Evolutionary conservation across 768 basidiomycete genomes (phyloP), one percentile per base, ranked within the genome.

Genomic region (Rubroboletus pulcherrimus): DNA sequence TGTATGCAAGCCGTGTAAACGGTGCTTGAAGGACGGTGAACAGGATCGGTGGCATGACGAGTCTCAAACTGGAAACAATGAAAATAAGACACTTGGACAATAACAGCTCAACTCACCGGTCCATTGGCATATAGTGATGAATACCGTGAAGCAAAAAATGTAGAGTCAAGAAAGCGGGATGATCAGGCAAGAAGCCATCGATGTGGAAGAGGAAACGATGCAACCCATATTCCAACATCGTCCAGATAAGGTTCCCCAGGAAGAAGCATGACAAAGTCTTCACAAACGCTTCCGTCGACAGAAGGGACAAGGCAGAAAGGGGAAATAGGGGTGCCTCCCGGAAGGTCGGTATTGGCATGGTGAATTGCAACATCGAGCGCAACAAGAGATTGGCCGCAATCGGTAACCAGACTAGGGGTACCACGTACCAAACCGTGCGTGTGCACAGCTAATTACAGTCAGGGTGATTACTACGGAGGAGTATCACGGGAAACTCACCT

Each of bases 201-300:
- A 99, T 75, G 72, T 99, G 97, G 84, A 99, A 99, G 48, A 99
- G 75, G 83, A 98, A 98, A 40, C 97, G 87, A 73, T 99, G 97
- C 65, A 99, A 75, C 12, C 78, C 75, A 69, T 98, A 99, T 73
- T 98, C 97, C 70, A 97, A 74, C 55, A 97, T 69, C 0, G 97
- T 98, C 96, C 96, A 99, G 53, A 96, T 78, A 48, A 97, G 33
- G 69, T 92, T 94, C 6, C 97, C 97, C 40, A 84, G 49, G 56
- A 93, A 70, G 78, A 95, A 98, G 72, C 85, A 96, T 0, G 74
- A 59, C 19, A 81, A 51, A 0, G 85, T 79, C 63, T 88, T 84
- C 10, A 72, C 60, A 54, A 86, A 73, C 3, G 84, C 79, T 5
- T 73, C 69, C 9, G 71, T 49, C 11, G 90, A 80, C 43, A 89